These are phyloP conservation scores for Yamadazyma spencermartinsiae DNA, from an alignment of 1,139 yeast species.

Conservation along the genomic window DNA sequence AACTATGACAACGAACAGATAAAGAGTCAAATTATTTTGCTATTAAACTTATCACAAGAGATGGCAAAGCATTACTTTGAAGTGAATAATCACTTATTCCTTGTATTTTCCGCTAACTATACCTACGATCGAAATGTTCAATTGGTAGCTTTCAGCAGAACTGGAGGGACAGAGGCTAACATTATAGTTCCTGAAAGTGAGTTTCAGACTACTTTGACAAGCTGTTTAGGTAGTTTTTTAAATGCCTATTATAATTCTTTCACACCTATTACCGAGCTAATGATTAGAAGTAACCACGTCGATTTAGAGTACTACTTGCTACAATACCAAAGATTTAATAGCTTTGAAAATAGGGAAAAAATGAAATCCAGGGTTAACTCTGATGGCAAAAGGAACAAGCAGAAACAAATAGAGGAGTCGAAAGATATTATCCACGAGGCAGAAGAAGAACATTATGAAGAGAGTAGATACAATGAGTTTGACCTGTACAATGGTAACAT, in stretches of 20 bases:
- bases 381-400: slow-evolving; percentile 2
- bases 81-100: slow-evolving; percentile 23
- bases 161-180: slow-evolving; percentile 23
- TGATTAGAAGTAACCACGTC: slow-evolving; percentile 23
- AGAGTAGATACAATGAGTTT: too few species aligned
- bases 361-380: slow-evolving; percentile 14
- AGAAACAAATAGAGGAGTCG: slow-evolving; percentile 2
- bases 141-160: slow-evolving; percentile 29
- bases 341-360: slow-evolving; percentile 14
- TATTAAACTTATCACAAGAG: slow-evolving; percentile 50
- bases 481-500: too few species aligned
- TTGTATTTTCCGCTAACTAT: slow-evolving; percentile 30
- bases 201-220: slow-evolving; percentile 22
- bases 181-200: slow-evolving; percentile 24
- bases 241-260: slow-evolving; percentile 23
- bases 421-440: neutral
- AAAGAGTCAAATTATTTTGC: slow-evolving; percentile 63
- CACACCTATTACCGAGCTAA: slow-evolving; percentile 22
- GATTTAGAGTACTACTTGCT: slow-evolving; percentile 24
- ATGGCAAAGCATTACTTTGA: slow-evolving; percentile 26
- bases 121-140: slow-evolving; percentile 30
- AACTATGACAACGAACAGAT: slow-evolving; percentile 60
- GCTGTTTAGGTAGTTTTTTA: slow-evolving; percentile 20
- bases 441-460: neutral
- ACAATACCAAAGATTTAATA: slow-evolving; percentile 14